Conservation (phyloP, 2,329 filamentous ascomycete species). For the Paraconiothyrium brasiliense region DNA sequence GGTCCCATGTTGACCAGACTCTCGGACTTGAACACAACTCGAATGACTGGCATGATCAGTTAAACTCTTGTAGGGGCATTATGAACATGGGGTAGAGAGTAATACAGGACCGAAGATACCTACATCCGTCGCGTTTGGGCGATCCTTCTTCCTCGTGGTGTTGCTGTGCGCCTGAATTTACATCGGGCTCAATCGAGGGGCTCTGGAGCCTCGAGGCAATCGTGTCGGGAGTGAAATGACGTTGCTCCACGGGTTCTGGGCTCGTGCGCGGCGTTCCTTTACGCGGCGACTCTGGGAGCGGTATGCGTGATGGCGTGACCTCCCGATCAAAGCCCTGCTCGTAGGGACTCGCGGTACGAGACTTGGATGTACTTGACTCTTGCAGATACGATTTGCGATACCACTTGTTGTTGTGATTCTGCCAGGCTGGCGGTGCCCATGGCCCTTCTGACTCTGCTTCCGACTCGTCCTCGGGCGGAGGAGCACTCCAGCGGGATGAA, state of each 20-base stretch:
- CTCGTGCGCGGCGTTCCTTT: constrained; percentile 65
- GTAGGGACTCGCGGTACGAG: constrained; percentile 68
- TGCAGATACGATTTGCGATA: constrained; percentile 57
- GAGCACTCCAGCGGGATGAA: constrained; percentile 54
- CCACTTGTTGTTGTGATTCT: constrained; percentile 68
- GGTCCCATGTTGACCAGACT: constrained; percentile 87
- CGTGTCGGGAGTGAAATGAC: constrained; percentile 39
- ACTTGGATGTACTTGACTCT: constrained; percentile 59
- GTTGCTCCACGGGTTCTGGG: constrained; percentile 53
- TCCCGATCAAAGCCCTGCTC: constrained; percentile 65
- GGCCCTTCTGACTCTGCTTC: constrained; percentile 60
- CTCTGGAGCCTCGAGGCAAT: constrained; percentile 49
- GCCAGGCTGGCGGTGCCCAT: constrained; percentile 74
- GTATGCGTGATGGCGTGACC: constrained; percentile 65
- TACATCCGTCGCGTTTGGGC: constrained; percentile 46
- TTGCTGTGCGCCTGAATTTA: constrained; percentile 30
- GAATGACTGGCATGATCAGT: constrained; percentile 71
- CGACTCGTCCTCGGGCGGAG: constrained; percentile 51
- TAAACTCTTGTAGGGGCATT: background rate
- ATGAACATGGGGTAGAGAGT: constrained; percentile 3
- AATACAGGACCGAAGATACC: constrained; percentile 25
- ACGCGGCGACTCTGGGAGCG: constrained; percentile 67
- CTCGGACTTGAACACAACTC: constrained; percentile 86
- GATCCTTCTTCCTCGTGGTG: constrained; percentile 33
- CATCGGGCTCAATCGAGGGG: constrained; percentile 36